Conservation (phyloP, 306 rosid genomes). For the Glycine soja region DNA sequence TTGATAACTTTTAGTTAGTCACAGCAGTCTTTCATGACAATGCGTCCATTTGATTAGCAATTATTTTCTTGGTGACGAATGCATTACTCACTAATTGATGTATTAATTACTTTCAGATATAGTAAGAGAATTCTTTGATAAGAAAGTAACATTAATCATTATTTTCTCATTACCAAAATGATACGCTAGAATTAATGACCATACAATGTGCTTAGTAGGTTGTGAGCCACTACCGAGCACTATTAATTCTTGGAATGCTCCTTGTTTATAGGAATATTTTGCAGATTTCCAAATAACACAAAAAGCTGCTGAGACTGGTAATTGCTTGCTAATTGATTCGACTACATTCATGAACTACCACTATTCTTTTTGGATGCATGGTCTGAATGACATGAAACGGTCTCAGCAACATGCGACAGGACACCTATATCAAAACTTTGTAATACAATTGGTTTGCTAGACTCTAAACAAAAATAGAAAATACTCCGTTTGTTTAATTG, state of each 20-base stretch:
- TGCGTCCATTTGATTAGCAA: neutral
- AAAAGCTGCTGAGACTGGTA: neutral
- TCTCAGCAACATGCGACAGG: constrained; percentile 11
- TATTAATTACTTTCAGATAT: neutral
- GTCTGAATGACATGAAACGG: neutral
- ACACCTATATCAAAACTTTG: neutral
- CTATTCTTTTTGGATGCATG: neutral
- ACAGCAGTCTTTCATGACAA: neutral
- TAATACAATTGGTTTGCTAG: constrained; percentile 1
- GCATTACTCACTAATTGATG: constrained; percentile 49
- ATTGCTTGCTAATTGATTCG: neutral
- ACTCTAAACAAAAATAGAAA: no score
- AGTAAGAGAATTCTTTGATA: neutral
- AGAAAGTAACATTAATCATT: constrained; percentile 6
- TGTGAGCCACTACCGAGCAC: constrained; percentile 21
- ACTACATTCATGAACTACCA: neutral
- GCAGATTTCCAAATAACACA: neutral
- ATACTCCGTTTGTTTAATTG: no score
- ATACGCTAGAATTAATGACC: constrained; percentile 14
- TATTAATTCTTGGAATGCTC: constrained; percentile 12
- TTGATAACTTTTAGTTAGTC: constrained; percentile 23
- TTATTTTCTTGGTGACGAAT: constrained; percentile 46
- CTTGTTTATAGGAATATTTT: neutral
- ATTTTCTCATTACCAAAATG: constrained; percentile 22
- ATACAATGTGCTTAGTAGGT: constrained; percentile 27